Evolutionary conservation across 176 grass and related monocot species (phyloP).

Genomic region (Miscanthus lutarioriparius): DNA sequence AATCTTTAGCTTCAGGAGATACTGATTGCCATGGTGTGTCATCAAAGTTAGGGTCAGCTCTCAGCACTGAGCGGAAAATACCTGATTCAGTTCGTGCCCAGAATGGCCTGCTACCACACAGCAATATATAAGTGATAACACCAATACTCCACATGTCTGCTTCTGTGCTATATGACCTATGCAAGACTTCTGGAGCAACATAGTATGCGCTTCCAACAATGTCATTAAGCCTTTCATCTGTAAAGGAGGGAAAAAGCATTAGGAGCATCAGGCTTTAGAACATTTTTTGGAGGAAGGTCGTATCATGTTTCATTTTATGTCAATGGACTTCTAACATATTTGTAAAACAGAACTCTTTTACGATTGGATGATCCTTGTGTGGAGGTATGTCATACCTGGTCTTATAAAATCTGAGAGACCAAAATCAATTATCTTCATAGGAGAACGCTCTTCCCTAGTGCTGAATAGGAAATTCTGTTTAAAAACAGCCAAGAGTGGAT

Average conservation of each 20-base stretch:
- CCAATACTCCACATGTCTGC: slow-evolving; percentile 99
- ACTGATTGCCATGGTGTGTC: slow-evolving; percentile 79
- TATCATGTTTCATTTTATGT: slow-evolving; percentile 10
- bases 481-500: slow-evolving; percentile 36
- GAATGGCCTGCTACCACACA: slow-evolving; percentile 96
- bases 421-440: slow-evolving; percentile 99
- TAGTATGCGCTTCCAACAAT: slow-evolving; percentile 99
- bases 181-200: slow-evolving; percentile 96
- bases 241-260: slow-evolving; percentile 22
- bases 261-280: slow-evolving; percentile 15
- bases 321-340: slow-evolving; percentile 5
- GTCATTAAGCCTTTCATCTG: slow-evolving; percentile 99
- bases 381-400: slow-evolving; percentile 65
- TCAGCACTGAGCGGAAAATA: slow-evolving; percentile 96
- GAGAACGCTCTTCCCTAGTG: slow-evolving; percentile 80
- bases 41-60: slow-evolving; percentile 95
- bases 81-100: slow-evolving; percentile 99
- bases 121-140: slow-evolving; percentile 95
- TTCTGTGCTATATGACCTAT: slow-evolving; percentile 95
- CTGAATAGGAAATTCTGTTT: slow-evolving; percentile 96
- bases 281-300: not conserved
- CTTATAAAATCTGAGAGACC: slow-evolving; percentile 96
- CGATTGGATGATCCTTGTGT: slow-evolving; percentile 12
- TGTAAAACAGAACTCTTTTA: slow-evolving; percentile 15
- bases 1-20: slow-evolving; percentile 90